Conservation (phyloP, 1,284 basidiomycete genomes). For the Sporisorium reilianum region DNA sequence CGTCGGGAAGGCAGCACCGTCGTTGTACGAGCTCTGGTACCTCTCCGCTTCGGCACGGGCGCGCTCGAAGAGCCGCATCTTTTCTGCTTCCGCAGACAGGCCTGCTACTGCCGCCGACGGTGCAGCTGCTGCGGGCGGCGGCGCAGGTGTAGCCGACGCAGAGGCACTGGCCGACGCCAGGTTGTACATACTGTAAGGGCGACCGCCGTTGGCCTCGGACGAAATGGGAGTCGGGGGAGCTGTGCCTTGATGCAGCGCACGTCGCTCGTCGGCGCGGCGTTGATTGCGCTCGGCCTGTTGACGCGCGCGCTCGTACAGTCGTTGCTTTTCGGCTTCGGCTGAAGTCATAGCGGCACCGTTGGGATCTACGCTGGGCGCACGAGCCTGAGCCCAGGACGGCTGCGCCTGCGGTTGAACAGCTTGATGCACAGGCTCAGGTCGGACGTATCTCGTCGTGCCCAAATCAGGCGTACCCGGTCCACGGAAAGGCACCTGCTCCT, state of each 20-base stretch:
- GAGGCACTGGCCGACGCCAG: slow-evolving; percentile 16
- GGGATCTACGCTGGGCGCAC: not conserved
- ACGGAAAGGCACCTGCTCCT: slow-evolving; percentile 21
- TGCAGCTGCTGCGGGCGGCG: not conserved
- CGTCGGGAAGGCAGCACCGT: slow-evolving; percentile 45
- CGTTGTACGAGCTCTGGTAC: slow-evolving; percentile 49
- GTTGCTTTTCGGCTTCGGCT: slow-evolving; percentile 63
- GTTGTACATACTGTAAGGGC: slow-evolving; percentile 44
- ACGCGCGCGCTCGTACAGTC: slow-evolving; percentile 62
- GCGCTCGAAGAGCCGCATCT: slow-evolving; percentile 57
- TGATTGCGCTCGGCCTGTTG: slow-evolving; percentile 64
- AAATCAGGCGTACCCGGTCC: slow-evolving; percentile 24
- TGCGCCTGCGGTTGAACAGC: slow-evolving; percentile 9
- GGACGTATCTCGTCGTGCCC: slow-evolving; percentile 28
- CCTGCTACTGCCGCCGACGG: slow-evolving; percentile 2
- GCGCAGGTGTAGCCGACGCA: not conserved
- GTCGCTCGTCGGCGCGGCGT: slow-evolving; percentile 51
- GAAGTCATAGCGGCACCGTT: slow-evolving; percentile 21
- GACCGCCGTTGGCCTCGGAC: slow-evolving; percentile 18
- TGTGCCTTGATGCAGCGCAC: slow-evolving; percentile 25
- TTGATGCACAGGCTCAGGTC: slow-evolving; percentile 36
- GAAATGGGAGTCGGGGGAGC: slow-evolving; percentile 10
- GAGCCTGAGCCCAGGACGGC: not conserved
- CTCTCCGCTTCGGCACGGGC: slow-evolving; percentile 58
- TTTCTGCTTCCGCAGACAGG: slow-evolving; percentile 54